Evolutionary conservation across 441 rosid genomes (phyloP).

Genomic region (Pelargonium myrrhifolium): DNA sequence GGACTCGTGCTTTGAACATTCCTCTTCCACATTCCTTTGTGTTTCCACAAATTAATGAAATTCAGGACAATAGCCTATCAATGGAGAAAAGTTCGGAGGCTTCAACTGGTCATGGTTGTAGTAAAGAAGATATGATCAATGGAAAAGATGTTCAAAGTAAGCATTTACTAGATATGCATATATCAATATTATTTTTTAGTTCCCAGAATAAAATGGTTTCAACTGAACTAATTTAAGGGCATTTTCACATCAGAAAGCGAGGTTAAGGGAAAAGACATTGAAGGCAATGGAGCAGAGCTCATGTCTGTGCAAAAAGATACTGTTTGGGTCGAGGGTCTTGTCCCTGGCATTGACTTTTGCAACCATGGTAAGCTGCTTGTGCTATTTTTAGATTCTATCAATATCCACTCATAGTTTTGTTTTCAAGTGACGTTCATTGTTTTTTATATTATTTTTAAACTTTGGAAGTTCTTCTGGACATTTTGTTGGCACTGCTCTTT

Average conservation of each 20-base stretch:
- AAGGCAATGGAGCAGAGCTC: constrained; percentile 29
- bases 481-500: background rate
- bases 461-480: constrained; percentile 4
- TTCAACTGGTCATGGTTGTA: constrained; percentile 18
- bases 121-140: constrained; percentile 14
- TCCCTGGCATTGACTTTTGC: constrained; percentile 95
- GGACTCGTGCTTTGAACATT: constrained; percentile 88
- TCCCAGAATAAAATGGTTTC: background rate
- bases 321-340: constrained; percentile 94
- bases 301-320: constrained; percentile 41
- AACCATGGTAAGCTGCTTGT: constrained; percentile 66
- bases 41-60: constrained; percentile 58
- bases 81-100: constrained; percentile 17
- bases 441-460: background rate
- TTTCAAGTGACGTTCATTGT: background rate
- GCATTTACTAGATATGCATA: constrained; percentile 8
- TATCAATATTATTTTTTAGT: background rate
- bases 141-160: constrained; percentile 28
- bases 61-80: constrained; percentile 18
- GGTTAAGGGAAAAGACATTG: constrained; percentile 18
- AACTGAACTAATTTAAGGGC: constrained; percentile 4
- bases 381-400: constrained; percentile 1
- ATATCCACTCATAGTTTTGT: background rate
- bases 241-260: constrained; percentile 30
- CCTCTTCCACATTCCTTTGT: constrained; percentile 81